Evolutionary conservation across 768 basidiomycete species (phyloP).

Genomic region (Russula brevipes): DNA sequence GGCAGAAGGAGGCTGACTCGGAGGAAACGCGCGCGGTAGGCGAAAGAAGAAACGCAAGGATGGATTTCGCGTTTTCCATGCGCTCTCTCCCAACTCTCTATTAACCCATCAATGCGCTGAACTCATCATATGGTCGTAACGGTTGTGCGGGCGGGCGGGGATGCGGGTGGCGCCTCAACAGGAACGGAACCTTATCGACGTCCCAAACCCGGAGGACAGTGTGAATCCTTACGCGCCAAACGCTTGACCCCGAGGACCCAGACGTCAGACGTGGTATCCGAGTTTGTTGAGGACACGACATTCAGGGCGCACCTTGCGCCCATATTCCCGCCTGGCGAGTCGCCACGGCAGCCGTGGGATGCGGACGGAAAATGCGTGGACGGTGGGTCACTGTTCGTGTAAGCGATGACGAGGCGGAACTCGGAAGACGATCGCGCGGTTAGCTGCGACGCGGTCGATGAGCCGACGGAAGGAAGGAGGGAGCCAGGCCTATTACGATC

Average conservation of each 20-base stretch:
- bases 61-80: slow-evolving; percentile 65
- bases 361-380: slow-evolving; percentile 56
- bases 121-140: no score
- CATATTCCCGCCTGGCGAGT: slow-evolving; percentile 75
- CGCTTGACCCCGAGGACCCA: slow-evolving; percentile 60
- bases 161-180: slow-evolving; percentile 30
- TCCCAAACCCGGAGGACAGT: slow-evolving; percentile 47
- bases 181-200: slow-evolving; percentile 66
- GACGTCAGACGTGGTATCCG: slow-evolving; percentile 82
- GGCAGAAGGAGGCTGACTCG: slow-evolving; percentile 47
- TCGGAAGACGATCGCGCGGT: no score
- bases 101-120: no score
- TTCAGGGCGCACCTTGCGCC: slow-evolving; percentile 69
- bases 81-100: slow-evolving; percentile 25
- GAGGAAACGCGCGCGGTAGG: slow-evolving; percentile 45
- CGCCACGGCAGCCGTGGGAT: slow-evolving; percentile 70
- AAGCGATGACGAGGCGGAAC: slow-evolving; percentile 62
- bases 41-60: slow-evolving; percentile 47
- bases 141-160: no score
- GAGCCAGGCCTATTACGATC: no score
- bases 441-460: no score
- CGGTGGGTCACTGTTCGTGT: slow-evolving; percentile 59
- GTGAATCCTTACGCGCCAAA: slow-evolving; percentile 57
- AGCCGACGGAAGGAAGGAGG: no score
- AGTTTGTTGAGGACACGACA: slow-evolving; percentile 80